These are phyloP conservation scores for Gracilaria caudata DNA, from an alignment of 23 red algal species.

Conservation along the genomic window DNA sequence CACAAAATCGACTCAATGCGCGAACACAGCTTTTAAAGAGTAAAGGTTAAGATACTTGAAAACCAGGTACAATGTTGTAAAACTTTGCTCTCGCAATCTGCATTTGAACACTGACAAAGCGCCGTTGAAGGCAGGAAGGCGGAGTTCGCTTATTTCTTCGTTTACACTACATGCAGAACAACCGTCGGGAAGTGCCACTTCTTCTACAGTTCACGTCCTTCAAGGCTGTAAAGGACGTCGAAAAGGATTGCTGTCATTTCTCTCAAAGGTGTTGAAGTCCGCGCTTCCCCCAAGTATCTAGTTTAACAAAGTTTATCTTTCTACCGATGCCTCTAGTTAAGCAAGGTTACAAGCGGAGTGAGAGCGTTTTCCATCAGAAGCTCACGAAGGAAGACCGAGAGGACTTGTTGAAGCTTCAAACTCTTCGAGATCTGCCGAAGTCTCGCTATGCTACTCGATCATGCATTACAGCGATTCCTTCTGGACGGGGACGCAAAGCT, in stretches of 20 bases:
- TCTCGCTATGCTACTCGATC: constrained; percentile 61
- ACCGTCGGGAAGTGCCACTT: no score
- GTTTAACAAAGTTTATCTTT: background rate
- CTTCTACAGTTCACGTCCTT: no score
- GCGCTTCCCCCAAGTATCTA: background rate
- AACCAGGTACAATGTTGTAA: no score
- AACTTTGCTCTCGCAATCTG: background rate
- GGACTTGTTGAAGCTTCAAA: constrained; percentile 51
- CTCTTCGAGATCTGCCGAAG: constrained; percentile 77
- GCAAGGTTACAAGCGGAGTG: constrained; percentile 20
- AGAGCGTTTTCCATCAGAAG: constrained; percentile 60
- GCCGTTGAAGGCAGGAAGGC: no score
- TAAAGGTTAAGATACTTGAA: no score
- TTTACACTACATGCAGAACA: no score
- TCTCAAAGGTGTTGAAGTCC: no score
- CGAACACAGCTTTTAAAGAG: no score
- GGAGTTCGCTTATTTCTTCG: no score
- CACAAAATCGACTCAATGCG: no score
- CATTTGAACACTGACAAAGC: background rate
- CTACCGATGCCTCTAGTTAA: background rate
- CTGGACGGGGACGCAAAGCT: constrained; percentile 48
- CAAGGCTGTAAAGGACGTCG: no score
- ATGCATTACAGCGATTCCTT: constrained; percentile 58
- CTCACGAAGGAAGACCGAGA: constrained; percentile 53
- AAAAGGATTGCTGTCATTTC: no score